Conservation (phyloP, 805 yeast species). For the Lipomyces japonicus region DNA sequence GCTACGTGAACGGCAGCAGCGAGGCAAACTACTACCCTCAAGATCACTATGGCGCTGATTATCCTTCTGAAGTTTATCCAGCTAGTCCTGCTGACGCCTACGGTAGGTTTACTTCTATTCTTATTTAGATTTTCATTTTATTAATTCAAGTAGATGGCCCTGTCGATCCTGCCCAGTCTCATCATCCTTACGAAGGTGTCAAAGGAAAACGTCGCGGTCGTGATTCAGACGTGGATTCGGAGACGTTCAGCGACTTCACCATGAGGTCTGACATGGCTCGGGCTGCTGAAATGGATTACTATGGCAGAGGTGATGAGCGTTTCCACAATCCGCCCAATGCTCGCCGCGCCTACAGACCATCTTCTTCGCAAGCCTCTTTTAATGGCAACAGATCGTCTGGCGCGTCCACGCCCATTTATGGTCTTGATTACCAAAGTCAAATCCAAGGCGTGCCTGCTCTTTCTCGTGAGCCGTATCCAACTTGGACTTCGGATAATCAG, state of each 20-base stretch:
- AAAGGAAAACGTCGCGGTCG: constrained; percentile 29
- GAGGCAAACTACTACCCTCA: constrained; percentile 30
- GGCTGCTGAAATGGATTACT: constrained; percentile 40
- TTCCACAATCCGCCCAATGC: constrained; percentile 35
- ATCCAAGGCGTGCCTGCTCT: constrained; percentile 17
- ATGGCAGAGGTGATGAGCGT: constrained; percentile 38
- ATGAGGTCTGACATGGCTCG: constrained; percentile 42
- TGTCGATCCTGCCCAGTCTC: constrained; percentile 20
- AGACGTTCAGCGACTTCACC: constrained; percentile 44
- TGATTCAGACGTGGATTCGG: constrained; percentile 38
- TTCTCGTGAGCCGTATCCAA: constrained; percentile 83
- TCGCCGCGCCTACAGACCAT: constrained; percentile 33
- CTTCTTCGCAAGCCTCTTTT: constrained; percentile 61
- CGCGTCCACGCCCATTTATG: constrained; percentile 90
- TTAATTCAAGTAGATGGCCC: constrained; percentile 37
- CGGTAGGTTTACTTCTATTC: constrained; percentile 6
- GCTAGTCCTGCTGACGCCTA: constrained; percentile 47
- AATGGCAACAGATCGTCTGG: constrained; percentile 86
- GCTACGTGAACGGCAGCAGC: constrained; percentile 3
- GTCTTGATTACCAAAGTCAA: constrained; percentile 47
- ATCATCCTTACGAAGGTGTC: too few relatives aligned
- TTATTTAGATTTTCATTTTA: neutral
- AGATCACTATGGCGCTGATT: constrained; percentile 30
- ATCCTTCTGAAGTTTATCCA: constrained; percentile 43
- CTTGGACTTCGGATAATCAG: constrained; percentile 93